phyloP scores from a whole-genome alignment of 371 early-diverging fungal species.

The Saksenaea oblongispora region DNA sequence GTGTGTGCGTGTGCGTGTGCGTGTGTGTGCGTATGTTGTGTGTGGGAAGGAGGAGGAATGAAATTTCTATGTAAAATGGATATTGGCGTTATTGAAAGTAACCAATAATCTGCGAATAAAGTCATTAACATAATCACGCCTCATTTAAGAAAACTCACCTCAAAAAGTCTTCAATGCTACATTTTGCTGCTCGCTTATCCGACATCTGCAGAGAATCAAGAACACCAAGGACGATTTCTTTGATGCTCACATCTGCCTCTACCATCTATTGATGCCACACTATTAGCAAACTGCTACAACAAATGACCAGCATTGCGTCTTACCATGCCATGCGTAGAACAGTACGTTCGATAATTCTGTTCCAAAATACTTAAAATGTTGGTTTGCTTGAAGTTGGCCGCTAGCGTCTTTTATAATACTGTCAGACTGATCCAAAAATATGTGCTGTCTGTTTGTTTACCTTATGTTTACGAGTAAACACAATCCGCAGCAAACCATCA shows the following conservation, averaged over 20 bases:
- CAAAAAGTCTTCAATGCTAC: constrained; percentile 92
- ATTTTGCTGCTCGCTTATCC: constrained; percentile 87
- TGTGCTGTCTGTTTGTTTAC: constrained; percentile 20
- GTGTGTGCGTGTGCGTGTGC: background rate
- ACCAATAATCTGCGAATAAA: constrained; percentile 56
- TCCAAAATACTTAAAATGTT: constrained; percentile 87
- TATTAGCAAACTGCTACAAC: background rate
- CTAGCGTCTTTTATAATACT: constrained; percentile 59
- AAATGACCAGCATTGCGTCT: background rate
- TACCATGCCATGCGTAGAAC: constrained; percentile 75
- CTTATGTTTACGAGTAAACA: constrained; percentile 98
- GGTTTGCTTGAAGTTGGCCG: constrained; percentile 90
- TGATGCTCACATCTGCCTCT: constrained; percentile 84
- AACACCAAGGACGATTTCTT: constrained; percentile 69
- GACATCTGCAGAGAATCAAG: constrained; percentile 68
- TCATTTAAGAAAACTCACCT: constrained; percentile 36
- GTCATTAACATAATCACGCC: constrained; percentile 16
- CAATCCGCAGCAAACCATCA: constrained; percentile 95
- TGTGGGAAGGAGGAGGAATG: background rate
- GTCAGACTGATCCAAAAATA: background rate
- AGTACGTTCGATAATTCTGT: constrained; percentile 93
- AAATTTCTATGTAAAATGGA: constrained; percentile 63
- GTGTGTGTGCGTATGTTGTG: too few relatives aligned
- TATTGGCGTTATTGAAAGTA: constrained; percentile 74
- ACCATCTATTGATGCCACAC: constrained; percentile 60